Evolutionary conservation across 345 rosid species (phyloP).

Genomic region (Hevea brasiliensis): DNA sequence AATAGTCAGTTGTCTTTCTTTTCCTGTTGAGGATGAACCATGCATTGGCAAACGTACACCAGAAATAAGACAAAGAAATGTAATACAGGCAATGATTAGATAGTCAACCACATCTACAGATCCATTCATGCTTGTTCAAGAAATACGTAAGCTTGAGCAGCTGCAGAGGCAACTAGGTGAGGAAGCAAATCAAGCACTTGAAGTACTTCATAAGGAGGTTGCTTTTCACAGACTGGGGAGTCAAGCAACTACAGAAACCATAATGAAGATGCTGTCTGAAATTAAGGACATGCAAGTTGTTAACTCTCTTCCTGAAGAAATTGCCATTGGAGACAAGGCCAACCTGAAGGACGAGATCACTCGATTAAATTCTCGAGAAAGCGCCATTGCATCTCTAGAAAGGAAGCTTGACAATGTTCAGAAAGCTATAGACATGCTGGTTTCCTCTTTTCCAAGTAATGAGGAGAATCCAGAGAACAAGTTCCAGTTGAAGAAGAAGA

Average conservation of each 20-base stretch:
- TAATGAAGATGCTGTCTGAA: constrained; percentile 80
- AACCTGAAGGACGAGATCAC: constrained; percentile 76
- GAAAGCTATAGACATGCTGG: constrained; percentile 76
- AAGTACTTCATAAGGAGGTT: constrained; percentile 89
- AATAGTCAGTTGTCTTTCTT: constrained; percentile 76
- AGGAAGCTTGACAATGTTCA: constrained; percentile 90
- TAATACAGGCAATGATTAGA: constrained; percentile 46
- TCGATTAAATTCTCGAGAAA: constrained; percentile 74
- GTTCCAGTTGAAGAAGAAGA: constrained; percentile 68
- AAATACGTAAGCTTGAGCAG: constrained; percentile 81
- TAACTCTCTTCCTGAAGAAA: constrained; percentile 53
- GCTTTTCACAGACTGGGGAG: constrained; percentile 73
- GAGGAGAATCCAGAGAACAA: constrained; percentile 54
- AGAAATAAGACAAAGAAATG: constrained; percentile 41
- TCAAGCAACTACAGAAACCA: constrained; percentile 73
- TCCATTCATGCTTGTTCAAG: constrained; percentile 77
- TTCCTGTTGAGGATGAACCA: constrained; percentile 43
- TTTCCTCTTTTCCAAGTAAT: constrained; percentile 51
- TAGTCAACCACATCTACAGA: constrained; percentile 67
- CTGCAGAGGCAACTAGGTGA: constrained; percentile 81
- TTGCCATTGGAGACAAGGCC: constrained; percentile 48
- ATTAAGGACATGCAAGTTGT: constrained; percentile 74
- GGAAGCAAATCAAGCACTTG: constrained; percentile 89
- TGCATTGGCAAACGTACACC: constrained; percentile 37
- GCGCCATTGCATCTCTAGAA: constrained; percentile 63